A percentile compares a stretch with the other conserved stretches of the same genome.
These are phyloP conservation scores for Pseudogymnoascus sp. DNA, from an alignment of 2,329 filamentous ascomycete genomes.

Conservation along the genomic window DNA sequence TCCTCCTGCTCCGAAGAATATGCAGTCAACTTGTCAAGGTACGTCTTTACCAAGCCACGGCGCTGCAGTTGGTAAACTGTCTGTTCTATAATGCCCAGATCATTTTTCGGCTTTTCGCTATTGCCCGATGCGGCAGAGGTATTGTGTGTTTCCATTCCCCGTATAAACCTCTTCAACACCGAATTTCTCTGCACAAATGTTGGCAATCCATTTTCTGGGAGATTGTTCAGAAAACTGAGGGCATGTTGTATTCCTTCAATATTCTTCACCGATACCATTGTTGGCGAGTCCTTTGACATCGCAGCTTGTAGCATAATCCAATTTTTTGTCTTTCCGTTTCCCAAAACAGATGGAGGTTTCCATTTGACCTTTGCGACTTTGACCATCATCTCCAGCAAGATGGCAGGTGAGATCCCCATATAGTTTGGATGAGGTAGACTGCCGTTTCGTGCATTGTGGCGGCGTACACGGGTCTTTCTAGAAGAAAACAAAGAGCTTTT, in stretches of 20 bases:
- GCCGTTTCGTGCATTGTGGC: neutral
- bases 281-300: neutral
- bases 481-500: neutral
- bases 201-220: neutral
- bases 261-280: neutral
- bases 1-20: neutral
- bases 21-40: neutral
- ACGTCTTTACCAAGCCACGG: neutral
- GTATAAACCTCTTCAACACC: neutral
- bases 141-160: neutral
- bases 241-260: neutral
- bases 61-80: slow-evolving; percentile 1
- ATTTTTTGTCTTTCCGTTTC: neutral
- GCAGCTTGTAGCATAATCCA: neutral
- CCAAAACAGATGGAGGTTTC: neutral
- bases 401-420: neutral
- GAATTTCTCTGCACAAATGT: neutral
- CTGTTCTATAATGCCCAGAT: slow-evolving; percentile 5
- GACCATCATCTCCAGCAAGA: neutral
- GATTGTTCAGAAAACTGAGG: neutral
- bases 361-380: neutral
- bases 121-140: no score
- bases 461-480: neutral
- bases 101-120: neutral
- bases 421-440: neutral